Conservation (phyloP, 192 early-diverging fungal genomes). For the Coemansia sp. region DNA sequence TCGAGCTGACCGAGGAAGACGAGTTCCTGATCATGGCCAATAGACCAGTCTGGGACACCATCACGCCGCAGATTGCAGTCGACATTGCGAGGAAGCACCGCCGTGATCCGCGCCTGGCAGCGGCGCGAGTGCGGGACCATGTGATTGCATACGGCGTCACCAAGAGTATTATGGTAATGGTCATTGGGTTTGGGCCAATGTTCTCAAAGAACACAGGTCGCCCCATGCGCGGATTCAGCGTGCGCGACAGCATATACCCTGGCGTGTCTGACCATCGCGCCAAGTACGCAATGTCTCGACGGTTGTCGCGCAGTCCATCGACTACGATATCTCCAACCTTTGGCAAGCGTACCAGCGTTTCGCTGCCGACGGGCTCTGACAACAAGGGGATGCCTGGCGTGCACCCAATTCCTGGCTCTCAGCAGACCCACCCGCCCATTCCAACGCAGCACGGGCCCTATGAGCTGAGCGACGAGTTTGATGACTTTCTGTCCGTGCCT, state of each 20-base stretch:
- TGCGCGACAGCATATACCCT: slow-evolving; percentile 52
- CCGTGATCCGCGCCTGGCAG: slow-evolving; percentile 71
- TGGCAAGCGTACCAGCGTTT: slow-evolving; percentile 24
- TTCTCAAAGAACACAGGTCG: slow-evolving; percentile 57
- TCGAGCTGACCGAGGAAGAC: slow-evolving; percentile 74
- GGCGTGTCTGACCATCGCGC: slow-evolving; percentile 46
- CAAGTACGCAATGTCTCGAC: slow-evolving; percentile 43
- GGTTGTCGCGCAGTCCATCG: slow-evolving; percentile 48
- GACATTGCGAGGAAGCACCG: slow-evolving; percentile 79
- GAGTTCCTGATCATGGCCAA: slow-evolving; percentile 78
- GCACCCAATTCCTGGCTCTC: slow-evolving; percentile 19
- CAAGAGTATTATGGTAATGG: slow-evolving; percentile 82
- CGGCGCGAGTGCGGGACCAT: slow-evolving; percentile 80
- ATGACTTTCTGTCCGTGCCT: slow-evolving; percentile 37
- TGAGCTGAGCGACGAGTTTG: slow-evolving; percentile 41
- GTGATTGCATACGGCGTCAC: slow-evolving; percentile 78
- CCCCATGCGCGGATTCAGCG: slow-evolving; percentile 52
- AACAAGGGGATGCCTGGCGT: slow-evolving; percentile 15
- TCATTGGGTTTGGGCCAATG: slow-evolving; percentile 79
- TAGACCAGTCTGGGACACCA: slow-evolving; percentile 71
- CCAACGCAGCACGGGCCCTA: slow-evolving; percentile 24
- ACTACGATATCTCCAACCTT: slow-evolving; percentile 33
- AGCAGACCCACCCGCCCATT: slow-evolving; percentile 4
- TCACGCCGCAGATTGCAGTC: slow-evolving; percentile 76
- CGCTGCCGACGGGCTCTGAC: slow-evolving; percentile 16